Conservation (phyloP, 345 rosid genomes). For the Pistacia integerrima region DNA sequence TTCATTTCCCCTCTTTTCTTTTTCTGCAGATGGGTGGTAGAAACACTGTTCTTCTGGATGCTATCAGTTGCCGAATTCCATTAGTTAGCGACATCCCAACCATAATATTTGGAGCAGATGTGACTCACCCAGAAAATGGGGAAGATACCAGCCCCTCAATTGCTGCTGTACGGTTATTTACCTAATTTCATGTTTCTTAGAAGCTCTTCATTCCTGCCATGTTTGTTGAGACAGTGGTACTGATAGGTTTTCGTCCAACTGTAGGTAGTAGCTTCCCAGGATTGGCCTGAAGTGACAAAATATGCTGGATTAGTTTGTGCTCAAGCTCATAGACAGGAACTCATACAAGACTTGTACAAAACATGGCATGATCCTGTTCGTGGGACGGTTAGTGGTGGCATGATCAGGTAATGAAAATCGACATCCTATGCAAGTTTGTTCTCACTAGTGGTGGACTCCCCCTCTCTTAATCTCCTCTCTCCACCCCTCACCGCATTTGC, state of each 20-base stretch:
- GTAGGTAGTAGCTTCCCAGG: conserved; percentile 99
- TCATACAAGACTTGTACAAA: conserved; percentile 95
- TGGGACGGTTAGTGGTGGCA: conserved; percentile 94
- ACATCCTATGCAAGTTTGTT: not conserved
- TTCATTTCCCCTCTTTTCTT: not conserved
- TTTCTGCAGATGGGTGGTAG: conserved; percentile 95
- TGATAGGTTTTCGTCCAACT: conserved; percentile 23
- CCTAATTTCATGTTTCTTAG: conserved; percentile 6
- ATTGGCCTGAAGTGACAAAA: conserved; percentile 99
- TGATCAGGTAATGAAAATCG: conserved; percentile 68
- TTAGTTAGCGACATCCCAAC: conserved; percentile 97
- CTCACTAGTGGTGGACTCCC: not conserved
- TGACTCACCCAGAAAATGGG: conserved; percentile 99
- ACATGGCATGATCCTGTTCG: conserved; percentile 99
- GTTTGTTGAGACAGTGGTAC: not conserved
- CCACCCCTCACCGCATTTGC: not conserved
- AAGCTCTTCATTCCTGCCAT: not conserved
- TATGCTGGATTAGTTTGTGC: conserved; percentile 98
- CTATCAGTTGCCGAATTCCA: conserved; percentile 95
- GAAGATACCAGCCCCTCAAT: conserved; percentile 99
- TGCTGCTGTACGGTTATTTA: conserved; percentile 67
- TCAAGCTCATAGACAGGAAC: conserved; percentile 99
- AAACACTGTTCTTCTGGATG: conserved; percentile 95
- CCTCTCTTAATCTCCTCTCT: not conserved
- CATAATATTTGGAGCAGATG: conserved; percentile 97